Percentiles rank a stretch among this genome's conserved stretches.
These are phyloP conservation scores for Penicillium verrucosum DNA, from an alignment of 2,329 filamentous ascomycete genomes.

Conservation along the genomic window DNA sequence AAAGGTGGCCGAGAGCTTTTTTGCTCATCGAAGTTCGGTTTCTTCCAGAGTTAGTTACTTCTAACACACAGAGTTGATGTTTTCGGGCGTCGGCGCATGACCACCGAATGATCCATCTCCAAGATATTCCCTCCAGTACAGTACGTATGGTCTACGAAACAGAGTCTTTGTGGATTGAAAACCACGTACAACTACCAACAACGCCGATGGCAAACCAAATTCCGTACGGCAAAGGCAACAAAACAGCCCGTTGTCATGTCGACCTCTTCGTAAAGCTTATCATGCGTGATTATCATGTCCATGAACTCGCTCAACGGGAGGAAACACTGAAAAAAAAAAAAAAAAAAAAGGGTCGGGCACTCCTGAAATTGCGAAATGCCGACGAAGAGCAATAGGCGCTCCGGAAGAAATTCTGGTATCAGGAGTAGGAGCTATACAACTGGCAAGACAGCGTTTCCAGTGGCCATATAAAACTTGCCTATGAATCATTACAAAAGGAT, in stretches of 20 bases:
- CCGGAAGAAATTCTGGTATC: not conserved
- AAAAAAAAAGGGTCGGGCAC: not conserved
- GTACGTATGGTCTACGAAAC: no score
- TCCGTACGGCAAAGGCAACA: not conserved
- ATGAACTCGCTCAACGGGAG: not conserved
- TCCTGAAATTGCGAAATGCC: not conserved
- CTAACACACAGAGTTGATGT: not conserved
- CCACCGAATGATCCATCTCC: not conserved
- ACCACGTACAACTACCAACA: not conserved
- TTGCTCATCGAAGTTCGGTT: no score
- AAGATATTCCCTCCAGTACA: not conserved
- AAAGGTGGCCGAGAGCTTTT: not conserved
- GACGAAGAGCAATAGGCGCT: not conserved
- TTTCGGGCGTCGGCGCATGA: not conserved
- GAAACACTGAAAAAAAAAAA: not conserved
- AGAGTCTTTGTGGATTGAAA: not conserved
- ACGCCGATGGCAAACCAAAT: not conserved
- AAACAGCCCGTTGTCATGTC: not conserved
- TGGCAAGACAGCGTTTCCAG: not conserved
- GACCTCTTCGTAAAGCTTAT: not conserved
- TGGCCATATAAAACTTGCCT: not conserved
- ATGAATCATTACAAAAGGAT: not conserved
- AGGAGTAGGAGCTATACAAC: not conserved
- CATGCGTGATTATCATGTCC: not conserved
- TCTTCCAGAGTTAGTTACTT: not conserved